A percentile compares a stretch with the other conserved stretches of the same genome.
Evolutionary conservation across 148 eudicot species (phyloP).

Genomic region (Chenopodium album): DNA sequence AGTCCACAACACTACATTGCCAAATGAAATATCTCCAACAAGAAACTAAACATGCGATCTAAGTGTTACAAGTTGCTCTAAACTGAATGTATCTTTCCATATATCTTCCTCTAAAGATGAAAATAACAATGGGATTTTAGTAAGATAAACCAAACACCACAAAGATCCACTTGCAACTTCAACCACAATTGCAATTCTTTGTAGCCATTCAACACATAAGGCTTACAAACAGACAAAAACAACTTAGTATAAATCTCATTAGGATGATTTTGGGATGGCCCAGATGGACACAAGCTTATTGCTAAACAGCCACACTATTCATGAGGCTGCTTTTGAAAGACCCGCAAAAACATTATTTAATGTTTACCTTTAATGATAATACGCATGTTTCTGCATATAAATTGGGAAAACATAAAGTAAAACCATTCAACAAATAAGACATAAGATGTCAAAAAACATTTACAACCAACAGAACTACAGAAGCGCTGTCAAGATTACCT

Average conservation of each 20-base stretch:
- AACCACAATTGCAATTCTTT: not conserved
- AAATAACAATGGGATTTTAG: not conserved
- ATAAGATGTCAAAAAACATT: not conserved
- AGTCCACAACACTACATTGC: not conserved
- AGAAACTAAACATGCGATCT: too few species aligned
- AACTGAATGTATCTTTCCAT: not conserved
- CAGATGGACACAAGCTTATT: not conserved
- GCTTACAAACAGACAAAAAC: not conserved
- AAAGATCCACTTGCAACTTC: not conserved
- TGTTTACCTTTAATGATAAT: too few species aligned
- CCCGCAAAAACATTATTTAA: not conserved
- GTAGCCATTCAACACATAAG: not conserved
- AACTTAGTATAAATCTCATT: not conserved
- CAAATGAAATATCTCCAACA: not conserved
- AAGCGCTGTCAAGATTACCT: slow-evolving; percentile 41
- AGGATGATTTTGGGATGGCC: not conserved
- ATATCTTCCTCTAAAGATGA: not conserved
- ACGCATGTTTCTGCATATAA: not conserved
- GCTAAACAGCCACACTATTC: not conserved
- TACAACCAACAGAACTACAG: not conserved
- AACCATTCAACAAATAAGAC: not conserved
- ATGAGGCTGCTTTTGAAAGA: not conserved
- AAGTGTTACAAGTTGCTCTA: not conserved
- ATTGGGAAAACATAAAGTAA: not conserved
- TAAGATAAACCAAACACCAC: not conserved